Evolutionary conservation across 345 rosid species (phyloP).

Genomic region (Diplotaxis tenuifolia): DNA sequence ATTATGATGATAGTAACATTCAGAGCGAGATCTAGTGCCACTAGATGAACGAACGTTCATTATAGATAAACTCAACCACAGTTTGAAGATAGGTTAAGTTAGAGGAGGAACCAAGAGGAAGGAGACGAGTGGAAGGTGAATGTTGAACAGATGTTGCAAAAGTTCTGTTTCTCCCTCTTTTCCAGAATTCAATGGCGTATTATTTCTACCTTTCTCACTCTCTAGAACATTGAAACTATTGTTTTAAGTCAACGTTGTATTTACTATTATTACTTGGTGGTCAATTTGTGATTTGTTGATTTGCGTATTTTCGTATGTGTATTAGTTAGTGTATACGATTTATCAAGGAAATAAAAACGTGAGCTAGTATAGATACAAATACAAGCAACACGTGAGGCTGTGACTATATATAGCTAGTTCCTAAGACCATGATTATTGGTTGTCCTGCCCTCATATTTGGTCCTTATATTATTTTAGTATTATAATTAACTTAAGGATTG

Average conservation of each 20-base stretch:
- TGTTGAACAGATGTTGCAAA: slow-evolving; percentile 71
- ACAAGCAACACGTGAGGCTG: background rate
- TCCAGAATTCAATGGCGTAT: slow-evolving; percentile 71
- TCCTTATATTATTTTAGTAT: no score
- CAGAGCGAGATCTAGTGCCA: slow-evolving; percentile 30
- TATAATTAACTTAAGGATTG: no score
- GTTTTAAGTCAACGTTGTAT: slow-evolving; percentile 18
- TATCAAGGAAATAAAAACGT: background rate
- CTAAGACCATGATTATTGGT: no score
- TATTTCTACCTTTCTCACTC: slow-evolving; percentile 28
- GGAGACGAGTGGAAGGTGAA: slow-evolving; percentile 73
- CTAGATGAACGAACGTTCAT: slow-evolving; percentile 26
- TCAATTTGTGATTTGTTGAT: slow-evolving; percentile 22
- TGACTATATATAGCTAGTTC: background rate
- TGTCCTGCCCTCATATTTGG: no score
- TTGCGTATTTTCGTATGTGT: background rate
- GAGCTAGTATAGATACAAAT: background rate
- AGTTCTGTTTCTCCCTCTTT: slow-evolving; percentile 51
- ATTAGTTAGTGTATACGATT: slow-evolving; percentile 8
- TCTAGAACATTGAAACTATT: slow-evolving; percentile 16
- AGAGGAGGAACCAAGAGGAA: slow-evolving; percentile 45
- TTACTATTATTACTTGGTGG: slow-evolving; percentile 18
- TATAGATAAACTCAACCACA: slow-evolving; percentile 14
- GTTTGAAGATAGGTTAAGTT: slow-evolving; percentile 42
- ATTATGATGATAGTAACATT: slow-evolving; percentile 19